A percentile compares a stretch with the other conserved stretches of the same genome.
phyloP scores from a whole-genome alignment of 2,329 filamentous ascomycete species.

The Neonectria neomacrospora region DNA sequence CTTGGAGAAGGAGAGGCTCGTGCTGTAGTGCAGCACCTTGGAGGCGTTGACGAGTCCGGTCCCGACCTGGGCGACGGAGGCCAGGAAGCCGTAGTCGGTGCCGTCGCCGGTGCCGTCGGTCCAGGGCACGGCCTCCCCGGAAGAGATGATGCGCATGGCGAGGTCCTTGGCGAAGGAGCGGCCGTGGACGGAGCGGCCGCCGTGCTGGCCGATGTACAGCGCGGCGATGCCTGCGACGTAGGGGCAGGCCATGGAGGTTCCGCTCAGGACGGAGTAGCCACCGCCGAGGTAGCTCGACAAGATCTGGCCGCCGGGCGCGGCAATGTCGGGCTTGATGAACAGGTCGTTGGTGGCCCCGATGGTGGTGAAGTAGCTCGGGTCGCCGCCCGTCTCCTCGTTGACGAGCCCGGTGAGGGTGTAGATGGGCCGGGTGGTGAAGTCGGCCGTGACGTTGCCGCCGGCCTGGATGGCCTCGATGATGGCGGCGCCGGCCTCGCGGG shows the following conservation, averaged over 20 bases:
- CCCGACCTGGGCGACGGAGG: conserved; percentile 54
- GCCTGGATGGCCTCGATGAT: conserved; percentile 43
- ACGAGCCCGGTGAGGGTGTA: conserved; percentile 40
- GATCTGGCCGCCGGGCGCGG: conserved; percentile 54
- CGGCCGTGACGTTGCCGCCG: conserved; percentile 44
- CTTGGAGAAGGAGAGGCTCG: conserved; percentile 51
- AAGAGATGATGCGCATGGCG: conserved; percentile 48
- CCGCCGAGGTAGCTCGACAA: conserved; percentile 54
- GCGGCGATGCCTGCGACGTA: conserved; percentile 57
- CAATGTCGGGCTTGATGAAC: conserved; percentile 56
- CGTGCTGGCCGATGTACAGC: conserved; percentile 48
- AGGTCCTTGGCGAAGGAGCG: conserved; percentile 45
- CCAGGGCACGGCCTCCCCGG: conserved; percentile 44
- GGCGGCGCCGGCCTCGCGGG: conserved; percentile 33
- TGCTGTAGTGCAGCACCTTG: conserved; percentile 53
- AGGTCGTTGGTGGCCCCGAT: conserved; percentile 59
- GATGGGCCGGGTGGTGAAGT: conserved; percentile 41
- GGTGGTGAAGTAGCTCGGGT: conserved; percentile 52
- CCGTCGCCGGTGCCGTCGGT: conserved; percentile 25
- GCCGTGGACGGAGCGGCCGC: conserved; percentile 47
- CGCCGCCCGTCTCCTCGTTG: conserved; percentile 46
- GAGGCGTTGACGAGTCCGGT: conserved; percentile 56
- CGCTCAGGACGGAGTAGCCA: conserved; percentile 52
- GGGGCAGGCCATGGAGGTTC: conserved; percentile 62
- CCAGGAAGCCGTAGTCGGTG: conserved; percentile 35